Base-by-base conservation (phyloP, 371 early-diverging fungal species). In the Mucor irregularis region DNA sequence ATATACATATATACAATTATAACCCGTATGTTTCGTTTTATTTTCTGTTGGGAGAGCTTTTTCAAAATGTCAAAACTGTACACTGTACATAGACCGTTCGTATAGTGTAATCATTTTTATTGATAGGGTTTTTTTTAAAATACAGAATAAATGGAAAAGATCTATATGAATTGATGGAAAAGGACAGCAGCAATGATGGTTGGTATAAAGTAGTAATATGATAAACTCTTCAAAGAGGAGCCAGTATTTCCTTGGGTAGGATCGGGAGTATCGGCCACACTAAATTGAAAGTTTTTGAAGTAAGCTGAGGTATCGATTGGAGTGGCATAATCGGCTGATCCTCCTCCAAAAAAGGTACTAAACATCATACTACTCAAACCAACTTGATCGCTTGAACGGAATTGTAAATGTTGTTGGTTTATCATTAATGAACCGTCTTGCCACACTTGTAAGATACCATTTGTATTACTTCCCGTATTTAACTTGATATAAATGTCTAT, bases 291-390 rank as follows among this genome's bases (percentile, higher is more conserved):
- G 21, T 78, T 75, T 53, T 56, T 71, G 39, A 67, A 78, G 34
- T 69, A 75, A 2, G 69, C 64, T 7, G 53, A 31, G 0, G 71
- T 71, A 42, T 74, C 69, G 1, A 69, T 59, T 5, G 68, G 61
- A 8, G 81, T 74, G 17, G 73, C 75, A 52, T 73, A 84, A 31
- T 53, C 54, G 2, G 25, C 7, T 17, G 72, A 61, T 2, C 52
- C 49, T 4, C 83, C 83, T 26, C 82, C 82, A 66, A 84, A 82
- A 66, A 82, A 82, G 4, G 78, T 70, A 26, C 62, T 71, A 37
- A 73, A 74, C 66, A 70, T 71, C 14, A 68, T 47, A 51, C 61
- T 73, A 47, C 66, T 64, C 2, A 78, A 61, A 10, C 68, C 78
- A 17, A 78, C 35, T 8, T 38, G 14, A 28, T 61, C 49, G 19